A percentile compares a stretch with the other conserved stretches of the same genome.
Evolutionary conservation across 73 alveolate species (phyloP).

Genomic region (Durusdinium trenchii): DNA sequence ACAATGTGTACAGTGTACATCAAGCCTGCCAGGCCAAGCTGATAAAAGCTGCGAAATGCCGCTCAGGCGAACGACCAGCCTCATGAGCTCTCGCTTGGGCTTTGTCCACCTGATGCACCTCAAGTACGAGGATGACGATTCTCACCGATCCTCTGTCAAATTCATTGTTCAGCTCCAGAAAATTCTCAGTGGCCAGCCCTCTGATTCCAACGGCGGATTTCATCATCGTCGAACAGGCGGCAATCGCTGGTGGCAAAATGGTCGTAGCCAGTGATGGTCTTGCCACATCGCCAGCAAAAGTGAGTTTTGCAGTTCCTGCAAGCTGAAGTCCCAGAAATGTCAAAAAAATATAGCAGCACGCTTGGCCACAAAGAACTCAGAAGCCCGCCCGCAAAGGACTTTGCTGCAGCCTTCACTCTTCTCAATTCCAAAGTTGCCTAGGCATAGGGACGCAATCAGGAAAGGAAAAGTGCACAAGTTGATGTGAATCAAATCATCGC

Average conservation of each 20-base stretch:
- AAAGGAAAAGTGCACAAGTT: not conserved
- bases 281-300: constrained; percentile 86
- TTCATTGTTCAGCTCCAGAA: not conserved
- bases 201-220: constrained; percentile 86
- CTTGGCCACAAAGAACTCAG: not conserved
- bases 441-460: not conserved
- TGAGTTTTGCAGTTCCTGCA: constrained; percentile 61
- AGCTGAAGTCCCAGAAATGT: not conserved
- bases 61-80: not conserved
- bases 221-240: constrained; percentile 70
- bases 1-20: no score
- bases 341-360: not conserved
- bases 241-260: constrained; percentile 83
- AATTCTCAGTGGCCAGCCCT: not conserved
- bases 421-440: constrained; percentile 55
- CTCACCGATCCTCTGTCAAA: not conserved
- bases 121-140: not conserved
- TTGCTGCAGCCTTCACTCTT: constrained; percentile 87
- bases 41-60: no score
- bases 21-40: no score
- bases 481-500: not conserved
- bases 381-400: constrained; percentile 15
- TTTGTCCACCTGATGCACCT: constrained; percentile 47
- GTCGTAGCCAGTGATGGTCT: constrained; percentile 61
- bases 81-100: constrained; percentile 28